Conservation (phyloP, 2,329 filamentous ascomycete genomes). For the Raffaelea arxii region DNA sequence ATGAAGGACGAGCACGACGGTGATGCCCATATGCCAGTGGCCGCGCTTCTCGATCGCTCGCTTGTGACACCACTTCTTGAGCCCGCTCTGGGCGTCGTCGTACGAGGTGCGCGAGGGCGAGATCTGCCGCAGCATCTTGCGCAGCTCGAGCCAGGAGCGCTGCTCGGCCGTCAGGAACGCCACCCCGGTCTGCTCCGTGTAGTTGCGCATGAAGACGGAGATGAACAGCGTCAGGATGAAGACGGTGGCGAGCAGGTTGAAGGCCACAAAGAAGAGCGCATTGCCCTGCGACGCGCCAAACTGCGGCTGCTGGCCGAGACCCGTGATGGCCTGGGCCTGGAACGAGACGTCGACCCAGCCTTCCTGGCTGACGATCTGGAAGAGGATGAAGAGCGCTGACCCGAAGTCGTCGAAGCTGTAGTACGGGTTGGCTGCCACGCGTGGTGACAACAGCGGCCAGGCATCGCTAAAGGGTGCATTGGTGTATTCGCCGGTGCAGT, state of each 20-base stretch:
- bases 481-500: conserved; percentile 78
- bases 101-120: conserved; percentile 90
- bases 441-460: conserved; percentile 77
- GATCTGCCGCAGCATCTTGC: conserved; percentile 85
- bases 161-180: conserved; percentile 94
- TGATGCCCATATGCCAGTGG: conserved; percentile 79
- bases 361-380: conserved; percentile 97
- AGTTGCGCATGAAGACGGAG: conserved; percentile 99
- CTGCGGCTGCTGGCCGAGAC: conserved; percentile 61
- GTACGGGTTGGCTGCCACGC: conserved; percentile 70
- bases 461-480: conserved; percentile 60
- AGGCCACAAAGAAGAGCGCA: conserved; percentile 86
- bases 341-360: conserved; percentile 95
- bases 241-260: conserved; percentile 92
- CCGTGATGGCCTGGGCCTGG: conserved; percentile 71
- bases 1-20: conserved; percentile 69
- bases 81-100: conserved; percentile 62
- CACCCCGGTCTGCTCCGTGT: conserved; percentile 96
- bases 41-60: conserved; percentile 90
- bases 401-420: conserved; percentile 94
- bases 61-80: conserved; percentile 92
- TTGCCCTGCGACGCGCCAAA: conserved; percentile 67
- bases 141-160: conserved; percentile 88
- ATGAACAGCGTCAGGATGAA: conserved; percentile 97
- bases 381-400: conserved; percentile 89